phyloP scores from a whole-genome alignment of 2,329 filamentous ascomycete species.

The Aspergillus persii region DNA sequence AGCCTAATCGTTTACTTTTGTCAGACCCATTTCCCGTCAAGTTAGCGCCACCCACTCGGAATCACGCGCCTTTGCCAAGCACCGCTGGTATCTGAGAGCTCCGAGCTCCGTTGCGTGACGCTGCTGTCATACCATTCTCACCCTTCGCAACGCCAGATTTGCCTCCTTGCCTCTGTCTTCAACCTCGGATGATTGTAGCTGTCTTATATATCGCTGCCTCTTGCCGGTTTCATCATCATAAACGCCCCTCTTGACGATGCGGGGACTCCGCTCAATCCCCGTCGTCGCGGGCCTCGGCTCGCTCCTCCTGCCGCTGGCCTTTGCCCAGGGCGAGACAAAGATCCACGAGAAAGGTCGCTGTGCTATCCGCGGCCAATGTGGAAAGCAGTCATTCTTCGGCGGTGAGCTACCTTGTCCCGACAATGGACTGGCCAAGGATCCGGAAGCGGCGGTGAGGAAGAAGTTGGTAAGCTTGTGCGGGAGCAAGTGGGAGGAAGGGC shows the following conservation, averaged over 20 bases:
- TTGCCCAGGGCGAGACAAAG: constrained; percentile 35
- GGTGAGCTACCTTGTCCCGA: constrained; percentile 89
- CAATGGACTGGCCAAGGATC: constrained; percentile 76
- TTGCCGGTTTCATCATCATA: neutral
- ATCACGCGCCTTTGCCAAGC: neutral
- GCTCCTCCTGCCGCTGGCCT: constrained; percentile 22
- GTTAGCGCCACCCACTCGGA: neutral
- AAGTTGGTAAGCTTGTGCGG: constrained; percentile 85
- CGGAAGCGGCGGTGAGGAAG: constrained; percentile 67
- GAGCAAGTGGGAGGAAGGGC: constrained; percentile 75
- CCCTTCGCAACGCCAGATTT: neutral
- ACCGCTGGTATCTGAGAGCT: neutral
- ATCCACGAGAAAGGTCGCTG: constrained; percentile 86
- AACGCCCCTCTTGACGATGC: constrained; percentile 24
- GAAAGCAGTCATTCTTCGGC: constrained; percentile 85
- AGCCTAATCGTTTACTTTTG: neutral
- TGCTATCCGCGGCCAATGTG: constrained; percentile 87
- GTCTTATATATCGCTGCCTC: neutral
- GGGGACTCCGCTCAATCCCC: constrained; percentile 27
- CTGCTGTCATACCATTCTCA: neutral
- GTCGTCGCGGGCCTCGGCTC: constrained; percentile 27
- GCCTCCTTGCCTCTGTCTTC: neutral
- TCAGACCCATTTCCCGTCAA: neutral
- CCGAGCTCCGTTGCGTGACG: neutral
- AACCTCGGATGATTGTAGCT: neutral